These are phyloP conservation scores for Tetrapisispora pingtungensis DNA, from an alignment of 805 yeast species.

Conservation along the genomic window DNA sequence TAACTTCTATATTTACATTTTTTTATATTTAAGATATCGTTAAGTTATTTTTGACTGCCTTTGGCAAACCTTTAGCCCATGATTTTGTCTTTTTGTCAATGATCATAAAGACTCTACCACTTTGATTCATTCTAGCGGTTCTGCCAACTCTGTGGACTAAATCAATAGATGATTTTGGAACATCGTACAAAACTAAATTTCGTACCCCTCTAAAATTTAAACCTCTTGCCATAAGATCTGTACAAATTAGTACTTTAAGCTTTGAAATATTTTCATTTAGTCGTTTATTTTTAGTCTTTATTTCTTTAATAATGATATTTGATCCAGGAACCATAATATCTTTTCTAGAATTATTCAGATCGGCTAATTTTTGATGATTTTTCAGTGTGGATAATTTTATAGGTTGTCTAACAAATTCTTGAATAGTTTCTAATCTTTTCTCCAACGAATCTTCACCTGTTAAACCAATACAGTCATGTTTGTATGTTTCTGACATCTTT, in stretches of 20 bases:
- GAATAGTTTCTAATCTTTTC: constrained; percentile 48
- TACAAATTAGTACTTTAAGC: constrained; percentile 68
- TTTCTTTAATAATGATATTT: constrained; percentile 21
- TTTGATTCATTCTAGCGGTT: constrained; percentile 84
- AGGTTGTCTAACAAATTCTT: constrained; percentile 58
- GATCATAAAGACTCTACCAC: constrained; percentile 79
- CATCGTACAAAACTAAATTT: constrained; percentile 74
- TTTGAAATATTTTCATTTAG: not conserved
- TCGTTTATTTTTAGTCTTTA: not conserved
- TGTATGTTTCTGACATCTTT: constrained; percentile 38
- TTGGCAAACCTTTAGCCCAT: constrained; percentile 77
- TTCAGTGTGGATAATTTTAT: constrained; percentile 9
- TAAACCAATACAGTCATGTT: constrained; percentile 53
- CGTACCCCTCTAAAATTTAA: constrained; percentile 73
- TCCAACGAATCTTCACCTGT: constrained; percentile 55
- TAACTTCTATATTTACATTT: not conserved
- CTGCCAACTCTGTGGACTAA: constrained; percentile 87
- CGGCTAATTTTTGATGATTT: too few relatives aligned
- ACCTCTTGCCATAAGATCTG: constrained; percentile 87
- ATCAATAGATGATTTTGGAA: constrained; percentile 79
- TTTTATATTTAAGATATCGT: constrained; percentile 20
- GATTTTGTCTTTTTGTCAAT: constrained; percentile 58
- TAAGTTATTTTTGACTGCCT: constrained; percentile 45
- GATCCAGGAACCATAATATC: constrained; percentile 26
- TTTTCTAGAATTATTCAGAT: not conserved